Base-by-base conservation (phyloP, 2,329 filamentous ascomycete genomes). In the Karstenula rhodostoma region DNA sequence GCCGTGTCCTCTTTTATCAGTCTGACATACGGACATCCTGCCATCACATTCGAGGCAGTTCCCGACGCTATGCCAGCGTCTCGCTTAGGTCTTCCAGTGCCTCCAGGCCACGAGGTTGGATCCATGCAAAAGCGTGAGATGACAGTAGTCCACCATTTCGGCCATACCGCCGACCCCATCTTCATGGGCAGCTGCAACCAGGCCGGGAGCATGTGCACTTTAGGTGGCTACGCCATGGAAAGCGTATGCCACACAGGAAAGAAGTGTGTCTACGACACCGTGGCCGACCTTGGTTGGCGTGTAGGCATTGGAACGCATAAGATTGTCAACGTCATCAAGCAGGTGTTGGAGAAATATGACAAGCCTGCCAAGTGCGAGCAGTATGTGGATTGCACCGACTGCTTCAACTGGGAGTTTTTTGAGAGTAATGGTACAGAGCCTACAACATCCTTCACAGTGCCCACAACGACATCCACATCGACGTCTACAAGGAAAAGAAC, bases 141-240 rank as follows among this genome's bases (percentile, higher is more conserved):
- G 70, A 96, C 93, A 0, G 94, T 92, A 13, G 85, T 91, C 0
- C 96, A 89, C 73, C 95, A 99, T 77, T 94, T 97, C 75, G 95
- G 95, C 4, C 94, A 98, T 72, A 98, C 93, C 0, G 95, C 95
- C 0, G 95, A 99, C 77, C 95, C 95, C 0, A 89, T 99, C 35
- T 99, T 90, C 72, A 94, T 97, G 81, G 95, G 95, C 33, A 92
- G 90, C 0, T 98, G 95, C 79, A 97, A 97, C 71, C 92, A 91
- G 33, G 92, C 92, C 2, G 93, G 92, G 2, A 94, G 94, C 2
- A 89, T 90, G 12, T 98, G 95, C 77, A 95, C 94, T 0, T 89
- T 96, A 71, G 94, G 89, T 1, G 95, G 95, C 0, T 99, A 98
- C 75, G 94, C 95, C 1, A 86, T 99, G 83, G 93, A 99, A 78